Evolutionary conservation across 129 eudicot species (phyloP), one percentile per base, ranked within the genome.

Genomic region (Escallonia herrerae): DNA sequence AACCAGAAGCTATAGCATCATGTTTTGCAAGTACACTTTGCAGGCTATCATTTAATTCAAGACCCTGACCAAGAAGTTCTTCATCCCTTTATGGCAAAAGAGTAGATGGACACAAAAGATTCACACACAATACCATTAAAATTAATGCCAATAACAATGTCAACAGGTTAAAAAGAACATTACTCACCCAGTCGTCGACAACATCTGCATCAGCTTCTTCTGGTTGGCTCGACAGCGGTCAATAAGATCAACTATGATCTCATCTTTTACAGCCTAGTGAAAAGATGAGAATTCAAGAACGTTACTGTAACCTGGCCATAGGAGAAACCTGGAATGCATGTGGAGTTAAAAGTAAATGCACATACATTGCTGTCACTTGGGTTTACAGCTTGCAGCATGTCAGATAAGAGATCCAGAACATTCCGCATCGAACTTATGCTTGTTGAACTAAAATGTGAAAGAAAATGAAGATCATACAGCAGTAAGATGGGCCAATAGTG

Each of bases 211-310:
- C 78, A 94, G 72, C 76, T 80, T 94, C 90, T 77, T 94, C 76
- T 89, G 99, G 82, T 89, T 94, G 51, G 85, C 71, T 59, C 90
- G 97, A 44, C 99, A 94, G 38, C 80, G 90, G 61, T 89, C 86
- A 33, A 77, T 87, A 63, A 94, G 95, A 69, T 94, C 97, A 42
- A 84, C 79, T 49, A 94, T 89, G 46, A 94, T 82, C 66, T 94
- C 99, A 72, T 86, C 95, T 60, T 80, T 89, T 48, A 84, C 75
- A 59, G 94, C 85, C 99, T 94, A 68, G 9, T 76, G 44, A 40
- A 76, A 54, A 58, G 7, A 53, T 12, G 6, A 50, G 12, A 43
- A 58, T 63, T 2, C 8, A 13, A 57, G 46, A 33, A 15, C 7
- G 40, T 15, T 12, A 65, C 53, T 45, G 14, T 56, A 43, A 57